Evolutionary conservation across 768 basidiomycete species (phyloP).

Genomic region (Favolaschia claudopus): DNA sequence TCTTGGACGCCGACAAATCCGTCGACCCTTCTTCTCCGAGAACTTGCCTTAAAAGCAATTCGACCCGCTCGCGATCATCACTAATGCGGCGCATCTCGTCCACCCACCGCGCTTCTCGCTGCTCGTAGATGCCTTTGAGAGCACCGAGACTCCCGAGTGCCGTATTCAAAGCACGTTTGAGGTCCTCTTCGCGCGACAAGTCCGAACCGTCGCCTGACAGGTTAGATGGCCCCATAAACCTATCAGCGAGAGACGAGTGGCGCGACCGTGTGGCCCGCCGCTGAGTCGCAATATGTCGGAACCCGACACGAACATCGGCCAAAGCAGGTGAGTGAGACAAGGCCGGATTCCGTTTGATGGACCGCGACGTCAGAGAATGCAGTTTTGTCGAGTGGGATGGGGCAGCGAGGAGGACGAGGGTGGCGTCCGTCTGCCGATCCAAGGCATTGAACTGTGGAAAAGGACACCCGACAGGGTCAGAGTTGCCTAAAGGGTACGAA

Average conservation of each 20-base stretch:
- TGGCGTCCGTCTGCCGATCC: conserved; percentile 83
- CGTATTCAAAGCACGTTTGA: conserved; percentile 72
- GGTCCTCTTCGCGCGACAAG: conserved; percentile 65
- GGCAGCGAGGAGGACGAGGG: conserved; percentile 75
- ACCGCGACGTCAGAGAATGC: conserved; percentile 69
- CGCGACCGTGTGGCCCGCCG: conserved; percentile 56
- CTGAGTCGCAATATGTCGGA: conserved; percentile 65
- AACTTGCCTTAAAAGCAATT: conserved; percentile 70
- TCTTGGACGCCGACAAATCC: no score
- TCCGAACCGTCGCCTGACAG: conserved; percentile 63
- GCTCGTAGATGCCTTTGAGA: conserved; percentile 70
- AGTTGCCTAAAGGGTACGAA: conserved; percentile 37
- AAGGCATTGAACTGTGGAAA: conserved; percentile 72
- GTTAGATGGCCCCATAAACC: conserved; percentile 54
- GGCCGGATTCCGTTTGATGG: conserved; percentile 64
- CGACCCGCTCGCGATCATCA: conserved; percentile 73
- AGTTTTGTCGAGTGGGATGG: conserved; percentile 77
- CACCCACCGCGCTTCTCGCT: conserved; percentile 71
- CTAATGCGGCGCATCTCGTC: conserved; percentile 73
- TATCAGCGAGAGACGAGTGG: conserved; percentile 53
- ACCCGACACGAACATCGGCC: conserved; percentile 59
- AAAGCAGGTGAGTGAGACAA: conserved; percentile 58
- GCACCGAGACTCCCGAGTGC: conserved; percentile 71
- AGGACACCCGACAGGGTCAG: conserved; percentile 32
- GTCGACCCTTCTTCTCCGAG: conserved; percentile 48